These are phyloP conservation scores for Mycena pura DNA, from an alignment of 768 basidiomycete genomes.

Conservation along the genomic window DNA sequence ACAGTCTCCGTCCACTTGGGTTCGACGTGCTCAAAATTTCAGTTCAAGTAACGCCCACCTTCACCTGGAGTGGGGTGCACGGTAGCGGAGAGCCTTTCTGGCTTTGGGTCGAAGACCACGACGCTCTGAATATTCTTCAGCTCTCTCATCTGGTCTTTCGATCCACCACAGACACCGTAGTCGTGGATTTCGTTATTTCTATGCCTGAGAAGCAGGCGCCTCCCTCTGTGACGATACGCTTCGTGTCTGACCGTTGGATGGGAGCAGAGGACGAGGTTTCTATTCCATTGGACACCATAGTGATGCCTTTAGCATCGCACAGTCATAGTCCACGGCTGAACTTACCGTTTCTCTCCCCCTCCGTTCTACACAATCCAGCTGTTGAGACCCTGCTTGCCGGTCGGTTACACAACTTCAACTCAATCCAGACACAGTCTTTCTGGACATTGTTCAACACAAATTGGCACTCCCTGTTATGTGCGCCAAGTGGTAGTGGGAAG, in stretches of 20 bases:
- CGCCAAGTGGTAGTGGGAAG: slow-evolving; percentile 84
- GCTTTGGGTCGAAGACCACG: slow-evolving; percentile 93
- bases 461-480: slow-evolving; percentile 74
- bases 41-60: slow-evolving; percentile 67
- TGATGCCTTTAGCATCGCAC: slow-evolving; percentile 73
- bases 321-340: slow-evolving; percentile 70
- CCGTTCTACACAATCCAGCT: slow-evolving; percentile 53
- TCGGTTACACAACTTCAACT: slow-evolving; percentile 69
- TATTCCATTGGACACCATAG: slow-evolving; percentile 68
- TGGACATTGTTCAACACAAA: slow-evolving; percentile 80
- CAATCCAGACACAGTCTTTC: slow-evolving; percentile 88
- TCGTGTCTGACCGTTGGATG: slow-evolving; percentile 91
- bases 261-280: slow-evolving; percentile 81
- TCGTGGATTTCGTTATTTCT: slow-evolving; percentile 83
- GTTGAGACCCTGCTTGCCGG: slow-evolving; percentile 55
- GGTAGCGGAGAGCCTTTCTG: slow-evolving; percentile 87
- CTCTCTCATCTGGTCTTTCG: slow-evolving; percentile 76
- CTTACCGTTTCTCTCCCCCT: slow-evolving; percentile 74
- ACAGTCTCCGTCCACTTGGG: slow-evolving; percentile 80
- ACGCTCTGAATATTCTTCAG: slow-evolving; percentile 84
- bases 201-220: slow-evolving; percentile 66
- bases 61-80: slow-evolving; percentile 83
- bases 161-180: slow-evolving; percentile 61
- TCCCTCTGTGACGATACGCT: slow-evolving; percentile 73
- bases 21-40: slow-evolving; percentile 82